A percentile compares a stretch with the other conserved stretches of the same genome.
Conservation (phyloP, 805 yeast genomes). For the Metschnikowia arizonensis region DNA sequence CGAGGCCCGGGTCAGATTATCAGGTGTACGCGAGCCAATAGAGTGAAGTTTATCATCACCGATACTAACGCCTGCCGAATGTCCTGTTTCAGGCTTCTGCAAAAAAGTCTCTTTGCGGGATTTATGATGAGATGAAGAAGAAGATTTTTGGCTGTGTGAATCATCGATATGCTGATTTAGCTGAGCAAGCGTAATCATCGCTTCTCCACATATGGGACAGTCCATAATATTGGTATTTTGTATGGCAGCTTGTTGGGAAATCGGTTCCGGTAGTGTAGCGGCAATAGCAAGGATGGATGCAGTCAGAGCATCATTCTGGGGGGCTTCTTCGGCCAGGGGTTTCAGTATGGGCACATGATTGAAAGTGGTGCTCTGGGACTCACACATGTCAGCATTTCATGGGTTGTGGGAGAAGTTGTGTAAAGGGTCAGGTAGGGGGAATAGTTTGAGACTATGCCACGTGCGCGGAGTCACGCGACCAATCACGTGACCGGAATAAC, state of each 20-base stretch:
- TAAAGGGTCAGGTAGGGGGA: too few species aligned
- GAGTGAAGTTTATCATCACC: not conserved
- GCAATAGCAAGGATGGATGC: too few species aligned
- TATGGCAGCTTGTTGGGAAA: not conserved
- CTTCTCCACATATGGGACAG: constrained; percentile 72
- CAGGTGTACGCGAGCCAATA: constrained; percentile 1
- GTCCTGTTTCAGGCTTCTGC: not conserved
- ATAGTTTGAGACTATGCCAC: too few species aligned
- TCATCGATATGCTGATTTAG: constrained; percentile 72
- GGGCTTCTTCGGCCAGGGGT: not conserved
- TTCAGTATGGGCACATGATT: not conserved
- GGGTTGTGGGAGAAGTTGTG: not conserved
- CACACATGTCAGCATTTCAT: not conserved
- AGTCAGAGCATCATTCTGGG: too few species aligned
- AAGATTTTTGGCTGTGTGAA: constrained; percentile 36
- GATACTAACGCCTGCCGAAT: too few species aligned
- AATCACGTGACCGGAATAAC: not conserved
- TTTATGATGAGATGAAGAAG: not conserved
- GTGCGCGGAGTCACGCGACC: not conserved
- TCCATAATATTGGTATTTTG: not conserved
- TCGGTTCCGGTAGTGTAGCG: not conserved
- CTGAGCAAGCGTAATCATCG: constrained; percentile 50
- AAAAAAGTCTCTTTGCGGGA: not conserved
- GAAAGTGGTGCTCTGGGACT: not conserved
- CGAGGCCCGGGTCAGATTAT: constrained; percentile 1